These are phyloP conservation scores for Corymbia calophylla DNA, from an alignment of 441 rosid genomes.

Conservation along the genomic window DNA sequence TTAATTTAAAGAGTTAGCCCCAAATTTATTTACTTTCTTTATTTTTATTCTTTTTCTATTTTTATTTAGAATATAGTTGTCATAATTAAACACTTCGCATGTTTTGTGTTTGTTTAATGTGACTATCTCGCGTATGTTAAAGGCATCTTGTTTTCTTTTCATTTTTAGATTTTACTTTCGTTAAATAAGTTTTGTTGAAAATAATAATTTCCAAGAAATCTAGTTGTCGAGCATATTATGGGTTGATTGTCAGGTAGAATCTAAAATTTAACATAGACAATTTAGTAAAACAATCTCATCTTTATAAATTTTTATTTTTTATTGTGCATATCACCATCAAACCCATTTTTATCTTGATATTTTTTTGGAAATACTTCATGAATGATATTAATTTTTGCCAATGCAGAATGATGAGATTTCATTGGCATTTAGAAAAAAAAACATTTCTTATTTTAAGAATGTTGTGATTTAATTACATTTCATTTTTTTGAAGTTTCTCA, in stretches of 20 bases:
- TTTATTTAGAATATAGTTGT: background rate
- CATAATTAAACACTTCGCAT: background rate
- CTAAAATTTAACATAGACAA: background rate
- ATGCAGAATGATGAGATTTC: background rate
- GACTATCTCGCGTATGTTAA: background rate
- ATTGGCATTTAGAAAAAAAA: background rate
- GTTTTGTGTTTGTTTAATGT: background rate
- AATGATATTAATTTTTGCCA: background rate
- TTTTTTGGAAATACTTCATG: background rate
- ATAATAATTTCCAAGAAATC: background rate
- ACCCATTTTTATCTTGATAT: background rate
- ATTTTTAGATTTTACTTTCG: background rate
- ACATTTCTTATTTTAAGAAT: background rate
- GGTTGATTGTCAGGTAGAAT: background rate
- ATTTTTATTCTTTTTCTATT: background rate
- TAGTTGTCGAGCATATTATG: background rate
- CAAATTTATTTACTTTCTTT: background rate
- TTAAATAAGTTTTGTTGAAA: background rate
- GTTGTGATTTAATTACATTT: background rate
- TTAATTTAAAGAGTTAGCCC: background rate
- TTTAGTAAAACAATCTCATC: background rate
- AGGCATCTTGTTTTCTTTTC: background rate
- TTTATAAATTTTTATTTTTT: background rate
- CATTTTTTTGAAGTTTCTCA: background rate
- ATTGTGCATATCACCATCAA: background rate